These are phyloP conservation scores for Trichoderma gamsii DNA, from an alignment of 495 filamentous ascomycete genomes.

Conservation along the genomic window DNA sequence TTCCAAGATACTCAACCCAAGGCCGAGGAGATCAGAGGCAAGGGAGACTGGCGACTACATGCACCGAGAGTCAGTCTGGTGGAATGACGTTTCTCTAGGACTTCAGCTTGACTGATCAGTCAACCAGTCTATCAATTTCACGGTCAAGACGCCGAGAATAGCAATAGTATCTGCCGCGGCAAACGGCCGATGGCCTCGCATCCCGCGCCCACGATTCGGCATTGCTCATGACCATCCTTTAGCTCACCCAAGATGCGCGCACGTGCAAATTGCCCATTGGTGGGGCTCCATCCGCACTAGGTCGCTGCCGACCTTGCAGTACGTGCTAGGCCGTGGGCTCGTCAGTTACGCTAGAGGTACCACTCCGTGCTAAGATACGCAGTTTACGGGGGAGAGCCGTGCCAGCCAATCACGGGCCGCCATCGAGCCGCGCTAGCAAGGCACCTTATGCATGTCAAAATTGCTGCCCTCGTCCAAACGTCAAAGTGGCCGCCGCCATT, in stretches of 20 bases:
- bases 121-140: too few relatives aligned
- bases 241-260: background rate
- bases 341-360: background rate
- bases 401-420: background rate
- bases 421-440: background rate
- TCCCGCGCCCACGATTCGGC: background rate
- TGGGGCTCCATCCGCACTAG: conserved; percentile 1
- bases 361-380: background rate
- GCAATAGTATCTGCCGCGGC: too few relatives aligned
- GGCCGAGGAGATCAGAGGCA: too few relatives aligned
- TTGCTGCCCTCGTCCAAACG: background rate
- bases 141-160: too few relatives aligned
- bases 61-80: too few relatives aligned
- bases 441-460: conserved; percentile 12
- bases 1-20: too few relatives aligned
- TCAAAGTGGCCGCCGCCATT: background rate
- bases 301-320: background rate
- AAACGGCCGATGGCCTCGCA: too few relatives aligned
- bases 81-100: too few relatives aligned
- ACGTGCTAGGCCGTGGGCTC: background rate
- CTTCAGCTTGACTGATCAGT: too few relatives aligned
- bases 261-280: conserved; percentile 6
- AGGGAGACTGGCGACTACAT: too few relatives aligned
- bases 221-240: background rate
- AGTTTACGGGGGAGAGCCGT: background rate